phyloP scores from a whole-genome alignment of 1,139 yeast genomes.

The Debaryomyces nepalensis region DNA sequence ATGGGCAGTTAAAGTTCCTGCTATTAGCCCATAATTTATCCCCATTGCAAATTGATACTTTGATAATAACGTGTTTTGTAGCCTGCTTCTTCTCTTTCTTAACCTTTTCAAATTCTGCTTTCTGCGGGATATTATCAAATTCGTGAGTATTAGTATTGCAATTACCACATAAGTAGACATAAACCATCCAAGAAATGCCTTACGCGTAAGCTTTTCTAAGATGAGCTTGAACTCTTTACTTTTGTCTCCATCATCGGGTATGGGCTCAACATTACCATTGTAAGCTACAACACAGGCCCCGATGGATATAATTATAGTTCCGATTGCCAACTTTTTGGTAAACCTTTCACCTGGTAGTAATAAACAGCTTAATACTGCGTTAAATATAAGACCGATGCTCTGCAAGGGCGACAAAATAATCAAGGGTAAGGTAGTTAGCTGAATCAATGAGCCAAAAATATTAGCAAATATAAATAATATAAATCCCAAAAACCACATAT shows the following conservation, averaged over 20 bases:
- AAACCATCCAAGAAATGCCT: constrained; percentile 46
- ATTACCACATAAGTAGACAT: constrained; percentile 38
- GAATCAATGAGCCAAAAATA: constrained; percentile 80
- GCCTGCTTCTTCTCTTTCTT: constrained; percentile 17
- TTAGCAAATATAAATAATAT: constrained; percentile 72
- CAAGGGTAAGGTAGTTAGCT: constrained; percentile 81
- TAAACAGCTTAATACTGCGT: constrained; percentile 71
- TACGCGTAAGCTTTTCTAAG: constrained; percentile 27
- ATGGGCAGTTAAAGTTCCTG: constrained; percentile 85
- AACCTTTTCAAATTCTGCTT: constrained; percentile 13
- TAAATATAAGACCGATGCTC: constrained; percentile 85
- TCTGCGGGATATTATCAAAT: constrained; percentile 22
- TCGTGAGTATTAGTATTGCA: constrained; percentile 29
- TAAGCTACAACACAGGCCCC: constrained; percentile 86
- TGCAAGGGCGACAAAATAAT: constrained; percentile 83
- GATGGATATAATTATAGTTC: constrained; percentile 68
- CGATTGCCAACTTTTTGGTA: constrained; percentile 58
- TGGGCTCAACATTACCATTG: constrained; percentile 52
- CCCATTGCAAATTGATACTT: constrained; percentile 50
- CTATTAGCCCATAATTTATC: constrained; percentile 64
- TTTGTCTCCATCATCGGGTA: constrained; percentile 27
- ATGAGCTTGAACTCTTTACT: constrained; percentile 34
- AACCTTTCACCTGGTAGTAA: constrained; percentile 71
- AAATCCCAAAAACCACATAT: constrained; percentile 80
- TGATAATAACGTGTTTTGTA: constrained; percentile 20